A percentile compares a stretch with the other conserved stretches of the same genome.
phyloP scores from a whole-genome alignment of 129 eudicot genomes.

The Tanacetum coccineum region DNA sequence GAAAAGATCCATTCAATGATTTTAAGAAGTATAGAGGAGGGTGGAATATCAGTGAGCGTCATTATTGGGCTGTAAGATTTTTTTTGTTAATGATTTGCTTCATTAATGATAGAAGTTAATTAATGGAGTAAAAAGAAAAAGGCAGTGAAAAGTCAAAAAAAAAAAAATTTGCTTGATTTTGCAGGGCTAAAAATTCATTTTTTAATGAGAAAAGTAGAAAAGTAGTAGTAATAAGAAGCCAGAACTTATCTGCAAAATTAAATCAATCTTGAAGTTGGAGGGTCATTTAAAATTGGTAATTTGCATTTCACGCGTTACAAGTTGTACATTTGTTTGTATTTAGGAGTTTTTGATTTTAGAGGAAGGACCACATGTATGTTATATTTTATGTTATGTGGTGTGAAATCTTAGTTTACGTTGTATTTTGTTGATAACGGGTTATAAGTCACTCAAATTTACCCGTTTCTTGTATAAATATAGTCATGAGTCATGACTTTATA shows the following conservation, averaged over 20 bases:
- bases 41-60: slow-evolving; percentile 76
- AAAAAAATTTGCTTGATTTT: neutral
- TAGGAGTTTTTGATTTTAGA: too few species aligned
- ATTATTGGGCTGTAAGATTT: slow-evolving; percentile 88
- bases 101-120: neutral
- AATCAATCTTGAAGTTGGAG: neutral
- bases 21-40: slow-evolving; percentile 68
- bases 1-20: slow-evolving; percentile 69
- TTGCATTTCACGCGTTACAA: too few species aligned
- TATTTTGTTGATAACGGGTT: too few species aligned
- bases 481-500: too few species aligned
- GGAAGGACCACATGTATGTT: too few species aligned
- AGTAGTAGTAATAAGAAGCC: neutral
- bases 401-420: too few species aligned
- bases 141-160: neutral
- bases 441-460: too few species aligned
- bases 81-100: neutral
- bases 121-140: neutral
- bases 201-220: neutral
- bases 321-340: neutral
- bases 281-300: too few species aligned
- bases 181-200: neutral
- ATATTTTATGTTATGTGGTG: too few species aligned
- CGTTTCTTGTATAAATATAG: too few species aligned
- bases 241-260: slow-evolving; percentile 12